Evolutionary conservation across 345 rosid species (phyloP), one percentile per base, ranked within the genome.

Genomic region (Gossypium raimondii): DNA sequence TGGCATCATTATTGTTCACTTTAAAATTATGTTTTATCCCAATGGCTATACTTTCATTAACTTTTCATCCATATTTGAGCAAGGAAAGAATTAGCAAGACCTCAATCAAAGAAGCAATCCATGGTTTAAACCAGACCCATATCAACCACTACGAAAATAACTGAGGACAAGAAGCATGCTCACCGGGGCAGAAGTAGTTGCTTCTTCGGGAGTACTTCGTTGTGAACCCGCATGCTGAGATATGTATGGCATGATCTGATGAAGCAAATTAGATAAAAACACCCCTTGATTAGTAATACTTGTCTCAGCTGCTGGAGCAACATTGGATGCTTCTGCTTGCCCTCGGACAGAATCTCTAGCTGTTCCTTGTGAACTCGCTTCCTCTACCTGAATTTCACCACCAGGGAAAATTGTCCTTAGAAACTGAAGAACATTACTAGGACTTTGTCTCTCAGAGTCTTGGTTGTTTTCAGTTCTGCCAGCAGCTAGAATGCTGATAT

Each of bases 251-350:
- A 91, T 85, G 74, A 91, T 85, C 83, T 84, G 89, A 20, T 63
- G 84, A 70, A 91, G 90, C 82, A 91, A 67, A 81, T 84, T 83
- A 10, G 93, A 91, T 66, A 91, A 78, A 77, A 87, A 84, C 61
- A 85, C 68, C 64, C 90, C 96, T 79, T 91, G 90, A 45, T 85
- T 85, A 18, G 81, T 81, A 68, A 66, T 75, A 25, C 68, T 80
- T 48, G 86, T 44, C 74, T 84, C 89, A 60, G 82, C 50, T 74
- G 79, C 85, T 13, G 79, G 20, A 70, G 75, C 27, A 43, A 76
- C 69, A 70, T 59, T 59, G 16, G 87, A 60, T 60, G 80, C 52
- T 44, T 75, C 79, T 16, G 70, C 78, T 76, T 79, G 79, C 66
- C 76, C 81, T 16, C 77, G 77, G 74, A 25, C 75, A 57, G 85